Evolutionary conservation across 2,329 filamentous ascomycete species (phyloP).

Genomic region (Ophiostoma quercus): DNA sequence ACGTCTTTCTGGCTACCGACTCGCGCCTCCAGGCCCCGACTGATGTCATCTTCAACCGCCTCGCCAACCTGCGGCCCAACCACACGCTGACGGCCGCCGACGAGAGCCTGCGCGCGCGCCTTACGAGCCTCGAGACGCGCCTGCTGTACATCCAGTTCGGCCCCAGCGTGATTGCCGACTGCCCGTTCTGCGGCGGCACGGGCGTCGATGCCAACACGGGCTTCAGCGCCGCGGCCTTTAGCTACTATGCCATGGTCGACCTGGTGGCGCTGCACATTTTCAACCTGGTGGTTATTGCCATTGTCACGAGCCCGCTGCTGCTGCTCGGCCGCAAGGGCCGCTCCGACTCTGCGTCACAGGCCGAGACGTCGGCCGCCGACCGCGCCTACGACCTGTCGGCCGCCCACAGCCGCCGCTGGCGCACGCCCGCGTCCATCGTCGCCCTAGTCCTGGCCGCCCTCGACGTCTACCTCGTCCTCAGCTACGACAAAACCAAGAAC

Average conservation of each 20-base stretch:
- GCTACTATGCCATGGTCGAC: slow-evolving; percentile 67
- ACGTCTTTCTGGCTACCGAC: slow-evolving; percentile 71
- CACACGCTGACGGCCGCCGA: slow-evolving; percentile 52
- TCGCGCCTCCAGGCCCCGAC: slow-evolving; percentile 82
- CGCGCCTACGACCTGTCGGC: slow-evolving; percentile 21
- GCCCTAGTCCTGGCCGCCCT: slow-evolving; percentile 53
- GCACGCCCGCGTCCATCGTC: slow-evolving; percentile 61
- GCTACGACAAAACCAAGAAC: slow-evolving; percentile 63
- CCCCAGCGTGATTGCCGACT: slow-evolving; percentile 65
- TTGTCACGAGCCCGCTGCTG: slow-evolving; percentile 61
- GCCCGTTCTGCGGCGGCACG: slow-evolving; percentile 64
- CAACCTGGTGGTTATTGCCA: slow-evolving; percentile 66
- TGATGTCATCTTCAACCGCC: slow-evolving; percentile 75
- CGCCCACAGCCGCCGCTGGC: slow-evolving; percentile 47
- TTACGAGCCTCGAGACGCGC: slow-evolving; percentile 66
- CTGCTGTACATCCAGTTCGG: slow-evolving; percentile 82
- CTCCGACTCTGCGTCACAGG: neutral
- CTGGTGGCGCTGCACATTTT: slow-evolving; percentile 71
- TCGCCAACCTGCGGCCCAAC: slow-evolving; percentile 52
- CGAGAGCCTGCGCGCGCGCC: slow-evolving; percentile 58
- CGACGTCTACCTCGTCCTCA: slow-evolving; percentile 61
- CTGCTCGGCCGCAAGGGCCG: slow-evolving; percentile 53
- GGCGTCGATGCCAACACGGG: slow-evolving; percentile 36
- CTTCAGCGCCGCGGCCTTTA: slow-evolving; percentile 50
- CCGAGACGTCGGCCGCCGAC: slow-evolving; percentile 16